A percentile compares a stretch with the other conserved stretches of the same genome.
phyloP scores from a whole-genome alignment of 2,329 filamentous ascomycete species.

The Exophiala sp. region DNA sequence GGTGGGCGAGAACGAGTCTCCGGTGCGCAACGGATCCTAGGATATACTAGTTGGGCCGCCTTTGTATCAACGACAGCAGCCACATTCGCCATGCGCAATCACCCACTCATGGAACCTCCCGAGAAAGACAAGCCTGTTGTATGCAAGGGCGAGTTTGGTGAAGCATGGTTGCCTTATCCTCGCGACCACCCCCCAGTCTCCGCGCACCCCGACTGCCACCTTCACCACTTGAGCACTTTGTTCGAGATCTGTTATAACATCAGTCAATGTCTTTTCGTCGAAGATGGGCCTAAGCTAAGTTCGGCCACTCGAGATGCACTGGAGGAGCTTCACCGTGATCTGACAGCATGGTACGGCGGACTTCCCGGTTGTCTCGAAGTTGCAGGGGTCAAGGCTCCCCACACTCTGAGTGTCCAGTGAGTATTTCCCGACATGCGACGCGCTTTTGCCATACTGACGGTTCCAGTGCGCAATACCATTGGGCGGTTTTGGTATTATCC shows the following conservation, averaged over 20 bases:
- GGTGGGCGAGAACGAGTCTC: background rate
- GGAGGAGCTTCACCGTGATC: conserved; percentile 5
- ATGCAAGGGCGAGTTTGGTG: background rate
- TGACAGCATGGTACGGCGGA: conserved; percentile 1
- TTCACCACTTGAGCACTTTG: background rate
- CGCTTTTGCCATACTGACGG: background rate
- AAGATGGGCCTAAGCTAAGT: background rate
- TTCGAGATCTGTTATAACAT: conserved; percentile 2
- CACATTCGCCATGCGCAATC: conserved; percentile 4
- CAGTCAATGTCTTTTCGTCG: conserved; percentile 5
- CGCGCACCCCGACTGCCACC: conserved; percentile 1
- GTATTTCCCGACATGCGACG: background rate
- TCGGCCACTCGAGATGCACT: background rate
- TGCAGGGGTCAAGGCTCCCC: background rate
- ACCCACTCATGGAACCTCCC: background rate
- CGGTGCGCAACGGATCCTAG: background rate
- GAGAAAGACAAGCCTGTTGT: background rate
- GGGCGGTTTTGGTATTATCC: conserved; percentile 5
- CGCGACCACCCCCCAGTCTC: background rate
- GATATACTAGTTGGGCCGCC: conserved; percentile 6
- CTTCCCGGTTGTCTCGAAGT: conserved; percentile 1
- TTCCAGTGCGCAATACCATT: conserved; percentile 5
- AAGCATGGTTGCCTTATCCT: conserved; percentile 5
- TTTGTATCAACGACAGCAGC: conserved; percentile 7
- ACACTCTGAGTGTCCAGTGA: conserved; percentile 5